Conservation (phyloP, 164 flowering plant genomes). For the Magnolia changhungtana region DNA sequence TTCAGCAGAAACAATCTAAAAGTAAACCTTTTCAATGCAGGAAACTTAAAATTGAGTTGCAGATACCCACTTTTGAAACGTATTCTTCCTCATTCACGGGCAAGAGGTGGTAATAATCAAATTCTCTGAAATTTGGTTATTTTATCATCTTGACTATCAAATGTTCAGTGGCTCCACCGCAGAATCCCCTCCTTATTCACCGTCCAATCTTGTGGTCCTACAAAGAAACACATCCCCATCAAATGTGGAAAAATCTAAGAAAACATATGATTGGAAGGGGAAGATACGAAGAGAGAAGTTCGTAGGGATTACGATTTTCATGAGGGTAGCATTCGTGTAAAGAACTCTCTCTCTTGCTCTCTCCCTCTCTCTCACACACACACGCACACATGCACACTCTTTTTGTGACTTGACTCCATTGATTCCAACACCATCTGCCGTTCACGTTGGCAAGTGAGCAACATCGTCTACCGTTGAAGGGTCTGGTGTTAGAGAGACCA, state of each 20-base stretch:
- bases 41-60: too few relatives aligned
- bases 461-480: too few relatives aligned
- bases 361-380: conserved; percentile 16
- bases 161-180: conserved; percentile 57
- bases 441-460: too few relatives aligned
- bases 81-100: background rate
- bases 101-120: background rate
- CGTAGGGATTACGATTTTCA: background rate
- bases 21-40: too few relatives aligned
- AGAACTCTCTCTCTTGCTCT: conserved; percentile 66
- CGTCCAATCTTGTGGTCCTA: conserved; percentile 62
- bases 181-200: conserved; percentile 43
- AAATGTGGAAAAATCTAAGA: background rate
- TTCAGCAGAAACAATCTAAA: too few relatives aligned
- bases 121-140: background rate
- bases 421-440: too few relatives aligned
- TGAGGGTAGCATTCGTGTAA: background rate
- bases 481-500: too few relatives aligned
- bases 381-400: too few relatives aligned
- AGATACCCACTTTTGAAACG: background rate
- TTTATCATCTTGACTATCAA: background rate
- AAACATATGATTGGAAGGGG: background rate
- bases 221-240: conserved; percentile 1
- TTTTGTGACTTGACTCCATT: too few relatives aligned
- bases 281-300: background rate